phyloP scores from a whole-genome alignment of 352 stramenopile genomes.

The Globisporangium apiculatum region DNA sequence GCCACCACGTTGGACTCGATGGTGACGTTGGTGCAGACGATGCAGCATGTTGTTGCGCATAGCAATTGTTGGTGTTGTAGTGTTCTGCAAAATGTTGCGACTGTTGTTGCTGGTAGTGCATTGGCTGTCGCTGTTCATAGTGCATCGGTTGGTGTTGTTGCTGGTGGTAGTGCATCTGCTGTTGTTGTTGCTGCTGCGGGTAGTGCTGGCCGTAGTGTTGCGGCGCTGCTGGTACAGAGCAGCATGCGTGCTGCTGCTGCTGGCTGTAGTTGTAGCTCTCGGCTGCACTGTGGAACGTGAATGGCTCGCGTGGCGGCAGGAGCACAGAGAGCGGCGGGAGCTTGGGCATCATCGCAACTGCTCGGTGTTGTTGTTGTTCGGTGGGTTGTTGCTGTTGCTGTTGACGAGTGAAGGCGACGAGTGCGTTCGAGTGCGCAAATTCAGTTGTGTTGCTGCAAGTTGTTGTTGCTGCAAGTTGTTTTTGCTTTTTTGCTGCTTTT shows the following conservation, averaged over 20 bases:
- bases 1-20: slow-evolving; percentile 8
- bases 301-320: slow-evolving; percentile 5
- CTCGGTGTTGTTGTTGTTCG: no score
- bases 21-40: slow-evolving; percentile 1
- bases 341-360: slow-evolving; percentile 3
- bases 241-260: neutral
- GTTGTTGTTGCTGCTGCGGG: neutral
- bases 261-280: neutral
- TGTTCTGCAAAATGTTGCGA: neutral
- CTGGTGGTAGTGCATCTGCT: neutral
- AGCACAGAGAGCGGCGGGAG: slow-evolving; percentile 13
- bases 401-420: neutral
- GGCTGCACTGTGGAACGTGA: neutral
- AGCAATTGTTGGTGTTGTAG: neutral
- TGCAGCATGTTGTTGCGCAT: neutral
- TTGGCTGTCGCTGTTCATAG: no score
- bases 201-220: neutral
- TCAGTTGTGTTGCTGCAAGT: slow-evolving; percentile 3
- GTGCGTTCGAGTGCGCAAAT: slow-evolving; percentile 5
- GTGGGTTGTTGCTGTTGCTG: neutral
- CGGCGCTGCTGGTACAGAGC: neutral
- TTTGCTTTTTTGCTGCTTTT: neutral
- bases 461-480: neutral
- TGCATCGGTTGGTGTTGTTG: neutral
- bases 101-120: neutral